phyloP scores from a whole-genome alignment of 1,139 yeast species.

The Candida sp. region DNA sequence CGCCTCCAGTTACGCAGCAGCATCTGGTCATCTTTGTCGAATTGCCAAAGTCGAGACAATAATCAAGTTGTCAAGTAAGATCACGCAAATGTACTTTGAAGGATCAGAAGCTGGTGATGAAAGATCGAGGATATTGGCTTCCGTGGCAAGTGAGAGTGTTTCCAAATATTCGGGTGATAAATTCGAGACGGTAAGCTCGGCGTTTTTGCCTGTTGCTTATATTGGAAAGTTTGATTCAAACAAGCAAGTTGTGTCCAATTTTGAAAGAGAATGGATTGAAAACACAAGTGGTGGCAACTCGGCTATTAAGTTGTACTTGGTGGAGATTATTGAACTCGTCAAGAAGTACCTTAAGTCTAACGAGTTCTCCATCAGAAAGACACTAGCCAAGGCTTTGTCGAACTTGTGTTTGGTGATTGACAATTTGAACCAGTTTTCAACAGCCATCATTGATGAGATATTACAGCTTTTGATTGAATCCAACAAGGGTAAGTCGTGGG shows the following conservation, averaged over 20 bases:
- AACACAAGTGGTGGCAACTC: slow-evolving; percentile 75
- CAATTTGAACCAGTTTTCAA: slow-evolving; percentile 33
- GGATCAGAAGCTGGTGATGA: slow-evolving; percentile 54
- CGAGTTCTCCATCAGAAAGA: slow-evolving; percentile 68
- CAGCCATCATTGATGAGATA: slow-evolving; percentile 34
- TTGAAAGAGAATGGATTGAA: slow-evolving; percentile 79
- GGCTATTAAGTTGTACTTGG: slow-evolving; percentile 70
- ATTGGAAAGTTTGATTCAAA: slow-evolving; percentile 75
- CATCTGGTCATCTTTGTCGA: slow-evolving; percentile 82
- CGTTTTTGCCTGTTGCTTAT: slow-evolving; percentile 79
- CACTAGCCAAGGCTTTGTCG: slow-evolving; percentile 73
- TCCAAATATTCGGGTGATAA: slow-evolving; percentile 73
- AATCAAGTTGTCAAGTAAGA: slow-evolving; percentile 53
- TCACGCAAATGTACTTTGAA: slow-evolving; percentile 66
- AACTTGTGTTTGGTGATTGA: slow-evolving; percentile 55
- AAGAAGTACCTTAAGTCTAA: slow-evolving; percentile 56
- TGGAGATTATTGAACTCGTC: slow-evolving; percentile 68
- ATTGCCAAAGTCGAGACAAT: slow-evolving; percentile 60
- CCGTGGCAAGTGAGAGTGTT: slow-evolving; percentile 67
- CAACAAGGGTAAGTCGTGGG: slow-evolving; percentile 83
- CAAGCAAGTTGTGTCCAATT: slow-evolving; percentile 48
- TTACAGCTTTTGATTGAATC: slow-evolving; percentile 64
- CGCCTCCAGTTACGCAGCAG: slow-evolving; percentile 75
- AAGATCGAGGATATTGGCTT: slow-evolving; percentile 55
- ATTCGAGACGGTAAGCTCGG: slow-evolving; percentile 64